These are phyloP conservation scores for Xylariales sp. DNA, from an alignment of 2,329 filamentous ascomycete genomes.

Conservation along the genomic window DNA sequence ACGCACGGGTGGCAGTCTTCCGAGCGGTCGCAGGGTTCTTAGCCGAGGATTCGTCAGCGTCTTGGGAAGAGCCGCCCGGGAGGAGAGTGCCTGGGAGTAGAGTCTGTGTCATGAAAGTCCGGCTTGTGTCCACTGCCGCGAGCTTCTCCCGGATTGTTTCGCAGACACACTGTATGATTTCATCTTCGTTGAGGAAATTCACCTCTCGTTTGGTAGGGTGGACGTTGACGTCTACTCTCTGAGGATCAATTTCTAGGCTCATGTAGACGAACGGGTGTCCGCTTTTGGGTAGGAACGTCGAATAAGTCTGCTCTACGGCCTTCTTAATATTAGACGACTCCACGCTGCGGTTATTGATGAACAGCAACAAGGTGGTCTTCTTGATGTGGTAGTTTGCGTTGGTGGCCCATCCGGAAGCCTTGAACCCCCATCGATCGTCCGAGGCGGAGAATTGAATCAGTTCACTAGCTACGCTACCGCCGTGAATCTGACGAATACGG, in stretches of 20 bases:
- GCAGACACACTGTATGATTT: constrained; percentile 90
- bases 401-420: constrained; percentile 81
- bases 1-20: constrained; percentile 66
- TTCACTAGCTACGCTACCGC: constrained; percentile 85
- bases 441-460: constrained; percentile 79
- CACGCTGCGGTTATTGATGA: constrained; percentile 96
- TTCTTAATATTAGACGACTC: constrained; percentile 91
- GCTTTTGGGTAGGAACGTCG: constrained; percentile 88
- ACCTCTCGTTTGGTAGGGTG: constrained; percentile 98
- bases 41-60: constrained; percentile 46
- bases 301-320: constrained; percentile 90
- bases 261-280: constrained; percentile 95
- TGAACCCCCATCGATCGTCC: constrained; percentile 86
- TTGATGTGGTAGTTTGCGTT: constrained; percentile 97
- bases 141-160: constrained; percentile 81
- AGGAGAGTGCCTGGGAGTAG: constrained; percentile 76
- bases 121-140: constrained; percentile 89
- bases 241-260: constrained; percentile 90
- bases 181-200: constrained; percentile 96
- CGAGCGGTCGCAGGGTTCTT: constrained; percentile 52
- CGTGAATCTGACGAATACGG: constrained; percentile 91
- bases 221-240: constrained; percentile 94
- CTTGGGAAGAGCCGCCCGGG: constrained; percentile 45
- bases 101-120: constrained; percentile 94
- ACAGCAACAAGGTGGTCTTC: constrained; percentile 85